Evolutionary conservation across 129 eudicot genomes (phyloP).

Genomic region (Sambucus nigra): DNA sequence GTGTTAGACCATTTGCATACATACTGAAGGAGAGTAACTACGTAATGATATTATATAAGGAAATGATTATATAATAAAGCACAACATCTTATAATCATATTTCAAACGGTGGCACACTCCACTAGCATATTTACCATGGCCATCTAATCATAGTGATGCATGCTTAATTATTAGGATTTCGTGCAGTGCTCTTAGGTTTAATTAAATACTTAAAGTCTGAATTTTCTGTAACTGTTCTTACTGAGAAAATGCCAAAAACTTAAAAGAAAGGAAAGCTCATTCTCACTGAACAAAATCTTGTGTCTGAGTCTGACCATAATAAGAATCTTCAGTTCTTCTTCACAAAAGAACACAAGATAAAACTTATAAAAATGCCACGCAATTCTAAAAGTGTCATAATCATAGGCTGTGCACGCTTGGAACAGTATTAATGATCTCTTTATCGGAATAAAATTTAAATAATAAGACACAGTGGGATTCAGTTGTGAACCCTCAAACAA

Average conservation of each 20-base stretch:
- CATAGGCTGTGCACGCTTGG: conserved; percentile 19
- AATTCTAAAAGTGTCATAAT: conserved; percentile 11
- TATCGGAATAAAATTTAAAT: no score
- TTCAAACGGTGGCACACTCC: no score
- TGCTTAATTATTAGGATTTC: not conserved
- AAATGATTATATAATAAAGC: no score
- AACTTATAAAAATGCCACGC: conserved; percentile 11
- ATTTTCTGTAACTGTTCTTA: not conserved
- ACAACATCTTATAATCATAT: no score
- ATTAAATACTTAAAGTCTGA: not conserved
- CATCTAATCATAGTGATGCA: conserved; percentile 10
- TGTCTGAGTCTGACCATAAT: conserved; percentile 14
- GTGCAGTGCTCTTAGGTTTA: not conserved
- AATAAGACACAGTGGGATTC: no score
- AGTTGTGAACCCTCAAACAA: no score
- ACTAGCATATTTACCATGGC: no score
- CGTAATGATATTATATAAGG: no score
- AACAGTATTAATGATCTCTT: conserved; percentile 2
- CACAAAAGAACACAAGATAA: conserved; percentile 14
- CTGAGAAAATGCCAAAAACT: not conserved
- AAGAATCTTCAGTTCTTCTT: conserved; percentile 22
- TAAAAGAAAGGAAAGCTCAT: conserved; percentile 11
- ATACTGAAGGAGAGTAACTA: no score
- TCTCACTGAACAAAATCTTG: conserved; percentile 15
- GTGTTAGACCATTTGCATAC: no score